Conservation (phyloP, 768 basidiomycete species). For the Lactarius tabidus region DNA sequence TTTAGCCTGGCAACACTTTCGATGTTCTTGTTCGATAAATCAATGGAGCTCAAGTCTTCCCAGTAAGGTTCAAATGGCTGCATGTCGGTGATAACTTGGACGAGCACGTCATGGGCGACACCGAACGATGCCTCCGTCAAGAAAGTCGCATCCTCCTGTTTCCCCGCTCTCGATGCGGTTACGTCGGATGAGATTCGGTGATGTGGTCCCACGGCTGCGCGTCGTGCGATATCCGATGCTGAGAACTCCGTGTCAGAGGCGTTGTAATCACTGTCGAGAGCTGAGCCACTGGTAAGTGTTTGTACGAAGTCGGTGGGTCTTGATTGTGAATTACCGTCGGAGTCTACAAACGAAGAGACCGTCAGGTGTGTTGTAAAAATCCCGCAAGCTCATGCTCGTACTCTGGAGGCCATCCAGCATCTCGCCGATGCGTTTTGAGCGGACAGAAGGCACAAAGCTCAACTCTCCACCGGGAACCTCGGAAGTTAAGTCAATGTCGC, state of each 20-base stretch:
- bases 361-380: not conserved
- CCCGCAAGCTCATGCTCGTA: conserved; percentile 29
- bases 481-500: conserved; percentile 28
- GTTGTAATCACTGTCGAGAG: conserved; percentile 35
- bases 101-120: conserved; percentile 85
- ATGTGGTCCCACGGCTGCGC: conserved; percentile 28
- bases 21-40: conserved; percentile 66
- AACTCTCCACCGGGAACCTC: conserved; percentile 22
- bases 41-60: conserved; percentile 73
- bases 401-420: conserved; percentile 74
- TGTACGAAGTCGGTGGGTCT: conserved; percentile 46
- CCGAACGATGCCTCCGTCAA: conserved; percentile 97
- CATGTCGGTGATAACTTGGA: conserved; percentile 90
- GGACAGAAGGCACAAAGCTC: conserved; percentile 50
- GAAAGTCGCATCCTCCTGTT: conserved; percentile 54
- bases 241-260: conserved; percentile 28
- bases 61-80: conserved; percentile 94
- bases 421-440: conserved; percentile 78
- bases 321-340: conserved; percentile 51
- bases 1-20: conserved; percentile 83
- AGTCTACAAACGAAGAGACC: conserved; percentile 24
- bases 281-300: conserved; percentile 41
- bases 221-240: conserved; percentile 3
- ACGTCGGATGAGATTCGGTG: conserved; percentile 29
- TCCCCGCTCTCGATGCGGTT: conserved; percentile 6